Evolutionary conservation across 371 early-diverging fungal species (phyloP).

Genomic region (Rhizopus microsporus): DNA sequence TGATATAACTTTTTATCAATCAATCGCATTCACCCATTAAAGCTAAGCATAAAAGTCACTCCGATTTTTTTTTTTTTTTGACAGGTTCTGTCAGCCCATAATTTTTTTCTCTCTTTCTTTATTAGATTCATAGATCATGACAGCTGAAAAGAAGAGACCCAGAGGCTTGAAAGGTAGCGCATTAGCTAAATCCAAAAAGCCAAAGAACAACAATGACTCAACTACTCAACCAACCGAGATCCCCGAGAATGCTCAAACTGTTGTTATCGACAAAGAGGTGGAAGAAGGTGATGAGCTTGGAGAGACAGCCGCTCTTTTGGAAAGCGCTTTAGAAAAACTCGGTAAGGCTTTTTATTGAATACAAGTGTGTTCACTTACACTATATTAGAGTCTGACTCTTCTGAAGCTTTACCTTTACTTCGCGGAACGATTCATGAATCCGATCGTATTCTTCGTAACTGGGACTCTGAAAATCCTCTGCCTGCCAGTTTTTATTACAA

Average conservation of each 20-base stretch:
- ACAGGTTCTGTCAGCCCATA: background rate
- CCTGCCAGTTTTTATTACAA: slow-evolving; percentile 55
- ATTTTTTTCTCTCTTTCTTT: background rate
- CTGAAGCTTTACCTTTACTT: slow-evolving; percentile 40
- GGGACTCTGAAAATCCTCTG: slow-evolving; percentile 30
- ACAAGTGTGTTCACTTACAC: background rate
- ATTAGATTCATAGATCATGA: slow-evolving; percentile 18
- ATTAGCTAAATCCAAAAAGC: slow-evolving; percentile 38
- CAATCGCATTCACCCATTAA: too few species aligned
- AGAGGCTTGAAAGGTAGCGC: slow-evolving; percentile 47
- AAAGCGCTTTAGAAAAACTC: slow-evolving; percentile 46
- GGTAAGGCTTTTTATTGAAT: slow-evolving; percentile 19
- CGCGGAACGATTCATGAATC: slow-evolving; percentile 67
- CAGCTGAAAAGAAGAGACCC: slow-evolving; percentile 50
- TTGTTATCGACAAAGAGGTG: slow-evolving; percentile 49
- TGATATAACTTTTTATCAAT: too few species aligned
- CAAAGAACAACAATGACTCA: slow-evolving; percentile 22
- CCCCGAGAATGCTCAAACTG: slow-evolving; percentile 47
- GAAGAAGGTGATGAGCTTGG: slow-evolving; percentile 58
- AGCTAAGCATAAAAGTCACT: background rate
- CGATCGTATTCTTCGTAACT: slow-evolving; percentile 63
- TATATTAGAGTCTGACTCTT: slow-evolving; percentile 26
- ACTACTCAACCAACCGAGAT: slow-evolving; percentile 15
- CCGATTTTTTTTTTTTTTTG: slow-evolving; percentile 5
- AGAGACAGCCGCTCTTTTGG: slow-evolving; percentile 45